Evolutionary conservation across 495 filamentous ascomycete species (phyloP), one percentile per base, ranked within the genome.

Genomic region (Hypoxylon intermedium): DNA sequence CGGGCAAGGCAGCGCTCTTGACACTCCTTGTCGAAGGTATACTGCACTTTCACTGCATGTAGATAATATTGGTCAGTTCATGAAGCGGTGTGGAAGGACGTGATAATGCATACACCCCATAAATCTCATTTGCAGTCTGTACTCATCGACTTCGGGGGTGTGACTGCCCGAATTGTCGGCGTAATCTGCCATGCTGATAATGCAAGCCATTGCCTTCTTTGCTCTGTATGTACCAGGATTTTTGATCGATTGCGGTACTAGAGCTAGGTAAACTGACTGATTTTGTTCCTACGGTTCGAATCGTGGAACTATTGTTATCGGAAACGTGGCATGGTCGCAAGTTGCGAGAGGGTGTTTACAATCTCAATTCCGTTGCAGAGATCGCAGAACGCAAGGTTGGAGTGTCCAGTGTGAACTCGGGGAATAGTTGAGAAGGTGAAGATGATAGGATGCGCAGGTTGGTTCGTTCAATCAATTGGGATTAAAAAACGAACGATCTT

Each of bases 11-110:
- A 98, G 69, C 93, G 90, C 19, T 92, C 89, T 73, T 92, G 91
- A 72, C 84, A 88, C 38, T 91, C 88, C 67, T 90, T 87, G 67
- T 98, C 93, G 74, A 98, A 98, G 16, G 93, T 95, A 74, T 98
- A 98, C 34, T 94, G 87, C 20, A 98, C 91, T 81, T 98, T 98
- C 74, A 98, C 90, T 91, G n/a, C n/a, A n/a, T n/a, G n/a, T n/a
- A 70, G 53, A 71, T 52, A 30, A 24, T n/a, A 33, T 31, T 24
- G 23, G 57, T 74, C 58, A 74, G 74, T 61, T 11, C 37, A 41
- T 18, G 19, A 40, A 50, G 6, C 19, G 9, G 11, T 0, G n/a
- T 6, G 43, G 5, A 24, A 57, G 15, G 38, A 30, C 30, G 44
- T 37, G 2, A 26, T 11, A 26, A 53, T 59, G n/a, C 63, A 65